A percentile compares a stretch with the other conserved stretches of the same genome.
These are phyloP conservation scores for Sordaria brevicollis DNA, from an alignment of 495 filamentous ascomycete species.

Conservation along the genomic window DNA sequence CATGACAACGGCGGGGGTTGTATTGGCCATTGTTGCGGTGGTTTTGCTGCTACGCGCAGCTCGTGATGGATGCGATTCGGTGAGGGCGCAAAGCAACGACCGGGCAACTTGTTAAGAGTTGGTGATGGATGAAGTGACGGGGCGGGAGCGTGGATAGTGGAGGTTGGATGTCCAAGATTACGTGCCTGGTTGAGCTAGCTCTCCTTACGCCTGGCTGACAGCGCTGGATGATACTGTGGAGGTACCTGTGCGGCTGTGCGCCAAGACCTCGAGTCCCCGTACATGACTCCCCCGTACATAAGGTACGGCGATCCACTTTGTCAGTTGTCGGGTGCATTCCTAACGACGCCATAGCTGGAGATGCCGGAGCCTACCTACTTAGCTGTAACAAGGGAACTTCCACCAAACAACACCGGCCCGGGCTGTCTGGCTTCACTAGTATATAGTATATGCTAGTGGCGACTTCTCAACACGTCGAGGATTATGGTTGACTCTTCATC, in stretches of 20 bases:
- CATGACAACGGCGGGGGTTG: conserved; percentile 99
- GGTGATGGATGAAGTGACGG: conserved; percentile 3
- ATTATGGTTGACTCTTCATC: no score
- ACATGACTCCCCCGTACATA: no score
- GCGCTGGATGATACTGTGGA: not conserved
- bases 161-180: conserved; percentile 25
- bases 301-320: conserved; percentile 8
- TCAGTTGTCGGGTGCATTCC: not conserved
- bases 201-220: conserved; percentile 1
- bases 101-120: not conserved
- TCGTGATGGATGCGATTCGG: conserved; percentile 5
- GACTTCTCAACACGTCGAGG: no score
- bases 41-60: conserved; percentile 15
- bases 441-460: no score
- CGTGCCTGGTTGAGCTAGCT: conserved; percentile 19
- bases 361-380: not conserved
- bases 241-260: conserved; percentile 9
- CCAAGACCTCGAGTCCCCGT: conserved; percentile 10
- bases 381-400: not conserved
- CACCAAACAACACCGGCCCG: no score
- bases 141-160: conserved; percentile 5
- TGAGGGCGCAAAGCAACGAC: conserved; percentile 10
- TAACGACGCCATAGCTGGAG: not conserved
- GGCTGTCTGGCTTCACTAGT: no score
- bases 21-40: conserved; percentile 65